A percentile compares a stretch with the other conserved stretches of the same genome.
phyloP scores from a whole-genome alignment of 2,329 filamentous ascomycete species.

The Cladosporium sp. region DNA sequence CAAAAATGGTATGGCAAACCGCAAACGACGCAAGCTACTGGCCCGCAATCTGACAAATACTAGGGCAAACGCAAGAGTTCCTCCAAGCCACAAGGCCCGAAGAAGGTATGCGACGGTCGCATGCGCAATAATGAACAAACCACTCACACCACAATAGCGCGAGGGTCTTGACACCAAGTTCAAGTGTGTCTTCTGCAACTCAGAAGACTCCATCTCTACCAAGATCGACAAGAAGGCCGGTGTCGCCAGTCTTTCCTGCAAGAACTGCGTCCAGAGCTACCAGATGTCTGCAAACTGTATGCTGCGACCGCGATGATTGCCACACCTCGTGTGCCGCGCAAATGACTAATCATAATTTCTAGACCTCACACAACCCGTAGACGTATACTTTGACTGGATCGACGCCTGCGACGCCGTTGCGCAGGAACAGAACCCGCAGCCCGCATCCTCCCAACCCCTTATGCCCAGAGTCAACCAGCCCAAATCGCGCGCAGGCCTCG shows the following conservation, averaged over 20 bases:
- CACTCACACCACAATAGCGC: slow-evolving; percentile 34
- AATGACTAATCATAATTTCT: background rate
- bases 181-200: slow-evolving; percentile 97
- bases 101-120: slow-evolving; percentile 62
- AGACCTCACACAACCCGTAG: slow-evolving; percentile 88
- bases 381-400: slow-evolving; percentile 98
- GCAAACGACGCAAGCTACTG: no score
- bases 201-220: slow-evolving; percentile 87
- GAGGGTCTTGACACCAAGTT: slow-evolving; percentile 80
- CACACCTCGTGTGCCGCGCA: background rate
- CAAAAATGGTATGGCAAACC: slow-evolving; percentile 2
- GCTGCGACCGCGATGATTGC: background rate
- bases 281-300: slow-evolving; percentile 77
- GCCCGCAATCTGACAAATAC: background rate
- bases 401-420: slow-evolving; percentile 82
- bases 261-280: slow-evolving; percentile 90
- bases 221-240: slow-evolving; percentile 93
- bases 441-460: slow-evolving; percentile 21
- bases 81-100: slow-evolving; percentile 75
- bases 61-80: slow-evolving; percentile 93
- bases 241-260: slow-evolving; percentile 82
- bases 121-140: background rate
- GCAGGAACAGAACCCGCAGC: slow-evolving; percentile 55
- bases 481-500: slow-evolving; percentile 24
- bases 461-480: slow-evolving; percentile 12